A percentile compares a stretch with the other conserved stretches of the same genome.
phyloP scores from a whole-genome alignment of 2,329 filamentous ascomycete species.

The Clarireedia monteithiana region DNA sequence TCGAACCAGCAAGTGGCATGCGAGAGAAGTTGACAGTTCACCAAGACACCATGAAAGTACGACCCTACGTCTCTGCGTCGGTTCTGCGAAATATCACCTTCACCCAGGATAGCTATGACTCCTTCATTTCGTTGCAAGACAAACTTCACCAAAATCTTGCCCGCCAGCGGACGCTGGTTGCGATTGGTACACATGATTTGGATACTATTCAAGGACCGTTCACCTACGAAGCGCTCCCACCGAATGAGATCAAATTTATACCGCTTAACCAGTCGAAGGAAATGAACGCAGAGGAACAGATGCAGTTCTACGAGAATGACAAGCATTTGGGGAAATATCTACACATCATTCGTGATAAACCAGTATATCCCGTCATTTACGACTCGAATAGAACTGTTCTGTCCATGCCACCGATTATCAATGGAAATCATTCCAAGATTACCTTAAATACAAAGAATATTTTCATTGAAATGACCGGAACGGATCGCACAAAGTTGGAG shows the following conservation, averaged over 20 bases:
- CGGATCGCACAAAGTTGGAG: conserved; percentile 91
- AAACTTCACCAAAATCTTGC: conserved; percentile 97
- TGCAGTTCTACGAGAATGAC: conserved; percentile 93
- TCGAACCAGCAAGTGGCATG: conserved; percentile 63
- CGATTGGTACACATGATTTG: conserved; percentile 93
- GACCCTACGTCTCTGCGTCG: conserved; percentile 82
- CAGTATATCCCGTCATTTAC: conserved; percentile 92
- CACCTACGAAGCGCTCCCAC: conserved; percentile 86
- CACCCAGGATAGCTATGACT: conserved; percentile 84
- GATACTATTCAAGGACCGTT: conserved; percentile 92
- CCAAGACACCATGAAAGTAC: conserved; percentile 66
- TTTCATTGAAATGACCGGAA: conserved; percentile 94
- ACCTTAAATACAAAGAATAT: conserved; percentile 84
- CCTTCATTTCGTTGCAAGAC: conserved; percentile 96
- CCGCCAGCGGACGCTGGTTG: conserved; percentile 85
- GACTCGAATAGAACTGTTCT: conserved; percentile 82
- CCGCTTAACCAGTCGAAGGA: conserved; percentile 87
- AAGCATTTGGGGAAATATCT: conserved; percentile 85
- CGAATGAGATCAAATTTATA: conserved; percentile 84
- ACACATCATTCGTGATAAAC: conserved; percentile 88
- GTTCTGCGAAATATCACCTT: conserved; percentile 89
- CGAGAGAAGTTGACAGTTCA: conserved; percentile 75
- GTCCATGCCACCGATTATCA: conserved; percentile 96
- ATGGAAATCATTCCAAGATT: conserved; percentile 95
- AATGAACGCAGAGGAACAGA: conserved; percentile 82